Conservation (phyloP, 2,329 filamentous ascomycete species). For the Sporothrix pseudoabietina region DNA sequence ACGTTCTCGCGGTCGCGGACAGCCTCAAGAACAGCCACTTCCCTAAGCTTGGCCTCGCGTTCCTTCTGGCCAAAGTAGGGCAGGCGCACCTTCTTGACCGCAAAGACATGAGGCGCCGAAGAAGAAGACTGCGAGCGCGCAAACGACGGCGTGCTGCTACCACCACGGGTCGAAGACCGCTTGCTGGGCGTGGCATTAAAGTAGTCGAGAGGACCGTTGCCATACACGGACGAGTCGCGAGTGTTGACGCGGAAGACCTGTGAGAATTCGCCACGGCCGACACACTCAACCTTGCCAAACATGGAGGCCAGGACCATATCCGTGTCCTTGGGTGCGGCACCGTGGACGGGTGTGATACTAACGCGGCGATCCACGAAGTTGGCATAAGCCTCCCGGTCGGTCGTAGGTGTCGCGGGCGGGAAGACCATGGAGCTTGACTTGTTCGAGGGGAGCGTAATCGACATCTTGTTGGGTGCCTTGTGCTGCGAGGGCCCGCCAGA, state of each 20-base stretch:
- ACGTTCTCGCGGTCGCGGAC: constrained; percentile 82
- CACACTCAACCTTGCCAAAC: constrained; percentile 78
- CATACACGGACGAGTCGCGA: constrained; percentile 34
- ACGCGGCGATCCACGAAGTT: constrained; percentile 58
- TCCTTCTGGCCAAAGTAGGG: constrained; percentile 77
- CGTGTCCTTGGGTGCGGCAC: constrained; percentile 69
- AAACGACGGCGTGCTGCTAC: background rate
- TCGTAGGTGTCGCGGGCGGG: constrained; percentile 81
- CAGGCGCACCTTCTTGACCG: constrained; percentile 89
- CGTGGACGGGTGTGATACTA: constrained; percentile 70
- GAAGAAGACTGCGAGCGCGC: constrained; percentile 39
- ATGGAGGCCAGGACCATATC: constrained; percentile 73
- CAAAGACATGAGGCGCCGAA: constrained; percentile 68
- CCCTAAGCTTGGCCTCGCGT: constrained; percentile 78
- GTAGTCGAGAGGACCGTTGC: constrained; percentile 43
- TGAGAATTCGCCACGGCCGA: constrained; percentile 91
- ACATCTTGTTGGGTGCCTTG: constrained; percentile 5
- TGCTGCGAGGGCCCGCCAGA: constrained; percentile 52
- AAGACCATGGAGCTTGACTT: constrained; percentile 40
- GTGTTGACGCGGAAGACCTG: constrained; percentile 79
- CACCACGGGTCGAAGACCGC: constrained; percentile 1
- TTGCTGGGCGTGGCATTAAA: constrained; percentile 36
- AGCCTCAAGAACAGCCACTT: constrained; percentile 77
- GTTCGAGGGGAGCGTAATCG: constrained; percentile 40
- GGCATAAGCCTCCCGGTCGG: constrained; percentile 54